Evolutionary conservation across 805 yeast species (phyloP).

Genomic region (Komagataella mondaviorum): DNA sequence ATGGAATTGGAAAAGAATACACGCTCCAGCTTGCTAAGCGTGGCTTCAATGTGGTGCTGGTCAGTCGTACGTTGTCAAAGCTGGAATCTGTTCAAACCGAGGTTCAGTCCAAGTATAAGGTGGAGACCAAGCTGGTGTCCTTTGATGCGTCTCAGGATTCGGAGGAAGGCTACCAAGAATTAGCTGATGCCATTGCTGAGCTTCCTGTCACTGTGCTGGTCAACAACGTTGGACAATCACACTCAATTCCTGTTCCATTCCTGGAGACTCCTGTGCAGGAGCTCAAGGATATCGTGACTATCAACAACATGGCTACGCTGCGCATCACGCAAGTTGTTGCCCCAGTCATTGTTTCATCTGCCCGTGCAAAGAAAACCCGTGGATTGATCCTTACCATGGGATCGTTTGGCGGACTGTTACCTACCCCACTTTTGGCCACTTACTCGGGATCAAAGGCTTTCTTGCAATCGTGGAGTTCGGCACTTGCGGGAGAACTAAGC

Average conservation of each 20-base stretch:
- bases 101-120: conserved; percentile 43
- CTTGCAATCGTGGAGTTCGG: conserved; percentile 84
- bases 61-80: conserved; percentile 75
- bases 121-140: conserved; percentile 54
- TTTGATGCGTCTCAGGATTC: conserved; percentile 66
- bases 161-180: conserved; percentile 37
- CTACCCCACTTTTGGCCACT: conserved; percentile 84
- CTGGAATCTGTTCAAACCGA: conserved; percentile 53
- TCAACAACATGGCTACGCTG: conserved; percentile 77
- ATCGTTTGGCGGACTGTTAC: conserved; percentile 88
- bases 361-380: conserved; percentile 25
- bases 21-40: conserved; percentile 72
- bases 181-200: conserved; percentile 31
- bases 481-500: conserved; percentile 75
- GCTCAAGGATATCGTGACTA: conserved; percentile 64
- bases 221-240: conserved; percentile 93
- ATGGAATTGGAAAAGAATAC: conserved; percentile 93
- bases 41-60: conserved; percentile 73
- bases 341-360: conserved; percentile 52
- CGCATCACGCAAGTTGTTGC: conserved; percentile 69
- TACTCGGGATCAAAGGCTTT: conserved; percentile 96
- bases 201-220: conserved; percentile 63
- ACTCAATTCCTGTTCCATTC: conserved; percentile 91
- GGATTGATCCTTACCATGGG: conserved; percentile 92
- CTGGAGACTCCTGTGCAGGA: conserved; percentile 66